Conservation (phyloP, 169 alveolate genomes). For the Plasmodium malariae region DNA sequence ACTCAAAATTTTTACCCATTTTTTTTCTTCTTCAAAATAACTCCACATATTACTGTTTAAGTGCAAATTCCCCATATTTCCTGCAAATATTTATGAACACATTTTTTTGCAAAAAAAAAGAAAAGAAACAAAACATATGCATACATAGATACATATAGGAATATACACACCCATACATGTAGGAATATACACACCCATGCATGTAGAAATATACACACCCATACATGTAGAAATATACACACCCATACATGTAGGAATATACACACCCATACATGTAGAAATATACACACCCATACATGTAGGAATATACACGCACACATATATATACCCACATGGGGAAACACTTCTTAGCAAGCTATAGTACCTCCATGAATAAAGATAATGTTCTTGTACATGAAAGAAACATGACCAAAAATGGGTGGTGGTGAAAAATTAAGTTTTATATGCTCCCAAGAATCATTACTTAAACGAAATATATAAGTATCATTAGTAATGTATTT, state of each 20-base stretch:
- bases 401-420: conserved; percentile 70
- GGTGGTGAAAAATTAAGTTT: conserved; percentile 48
- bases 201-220: not conserved
- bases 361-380: conserved; percentile 74
- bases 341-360: not conserved
- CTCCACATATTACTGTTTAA: conserved; percentile 52
- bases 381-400: conserved; percentile 46
- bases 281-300: not conserved
- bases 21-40: conserved; percentile 65
- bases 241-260: not conserved
- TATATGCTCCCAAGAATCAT: conserved; percentile 30
- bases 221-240: not conserved
- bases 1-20: conserved; percentile 70
- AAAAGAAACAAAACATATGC: not conserved
- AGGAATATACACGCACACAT: not conserved
- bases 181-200: not conserved
- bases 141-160: not conserved
- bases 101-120: not conserved
- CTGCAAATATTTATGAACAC: too few species aligned
- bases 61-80: conserved; percentile 53
- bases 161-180: not conserved
- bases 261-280: too few species aligned
- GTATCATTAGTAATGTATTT: conserved; percentile 71
- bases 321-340: not conserved
- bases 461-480: conserved; percentile 24